Evolutionary conservation across 768 basidiomycete genomes (phyloP).

Genomic region (Hydnum rufescens): DNA sequence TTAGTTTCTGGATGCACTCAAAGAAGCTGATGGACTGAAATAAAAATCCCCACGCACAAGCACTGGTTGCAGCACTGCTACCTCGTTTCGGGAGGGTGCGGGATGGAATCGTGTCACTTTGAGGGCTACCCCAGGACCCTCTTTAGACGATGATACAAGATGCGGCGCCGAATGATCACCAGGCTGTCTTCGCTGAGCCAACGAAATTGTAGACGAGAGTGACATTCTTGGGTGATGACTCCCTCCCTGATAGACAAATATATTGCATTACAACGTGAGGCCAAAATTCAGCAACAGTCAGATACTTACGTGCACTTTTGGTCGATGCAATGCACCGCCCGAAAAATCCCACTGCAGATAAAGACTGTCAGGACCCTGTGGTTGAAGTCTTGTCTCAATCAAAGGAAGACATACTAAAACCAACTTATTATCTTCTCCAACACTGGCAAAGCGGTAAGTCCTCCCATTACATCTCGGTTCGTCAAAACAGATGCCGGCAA

Average conservation of each 20-base stretch:
- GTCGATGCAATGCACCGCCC: conserved; percentile 73
- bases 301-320: conserved; percentile 40
- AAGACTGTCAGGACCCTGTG: conserved; percentile 10
- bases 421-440: conserved; percentile 92
- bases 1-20: too few relatives aligned
- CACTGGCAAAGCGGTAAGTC: conserved; percentile 76
- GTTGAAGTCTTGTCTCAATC: conserved; percentile 7
- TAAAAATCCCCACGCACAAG: conserved; percentile 30
- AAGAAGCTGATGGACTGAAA: background rate
- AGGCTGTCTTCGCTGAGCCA: conserved; percentile 29
- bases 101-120: conserved; percentile 37
- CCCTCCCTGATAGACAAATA: conserved; percentile 5
- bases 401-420: conserved; percentile 42
- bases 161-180: conserved; percentile 6
- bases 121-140: background rate
- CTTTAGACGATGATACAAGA: background rate
- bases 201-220: conserved; percentile 57
- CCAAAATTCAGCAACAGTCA: conserved; percentile 18
- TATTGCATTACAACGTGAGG: background rate
- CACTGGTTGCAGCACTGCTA: conserved; percentile 79
- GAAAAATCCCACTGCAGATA: conserved; percentile 76
- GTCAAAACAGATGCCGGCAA: conserved; percentile 79
- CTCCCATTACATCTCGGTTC: conserved; percentile 71
- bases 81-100: conserved; percentile 77
- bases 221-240: conserved; percentile 58